Conservation (phyloP, 768 basidiomycete genomes). For the Tulasnella sp. region DNA sequence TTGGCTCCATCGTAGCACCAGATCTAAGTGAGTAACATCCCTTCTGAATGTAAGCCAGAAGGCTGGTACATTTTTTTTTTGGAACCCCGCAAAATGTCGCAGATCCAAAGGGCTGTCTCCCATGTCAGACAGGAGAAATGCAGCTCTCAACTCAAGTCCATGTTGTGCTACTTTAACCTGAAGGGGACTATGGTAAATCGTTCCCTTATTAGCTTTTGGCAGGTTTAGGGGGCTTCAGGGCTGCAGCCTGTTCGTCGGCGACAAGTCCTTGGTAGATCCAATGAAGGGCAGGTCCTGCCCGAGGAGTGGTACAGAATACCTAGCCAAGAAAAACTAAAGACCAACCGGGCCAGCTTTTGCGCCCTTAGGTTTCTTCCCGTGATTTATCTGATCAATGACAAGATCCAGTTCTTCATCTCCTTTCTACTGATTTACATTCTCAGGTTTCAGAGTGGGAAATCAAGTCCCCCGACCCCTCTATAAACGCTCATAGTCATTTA, state of each 20-base stretch:
- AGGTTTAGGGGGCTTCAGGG: background rate
- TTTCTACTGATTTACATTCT: background rate
- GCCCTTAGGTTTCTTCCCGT: background rate
- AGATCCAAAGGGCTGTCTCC: too few relatives aligned
- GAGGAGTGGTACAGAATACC: background rate
- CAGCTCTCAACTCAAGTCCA: constrained; percentile 52
- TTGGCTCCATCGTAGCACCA: too few relatives aligned
- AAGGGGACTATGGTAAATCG: constrained; percentile 66
- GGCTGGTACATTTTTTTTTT: too few relatives aligned
- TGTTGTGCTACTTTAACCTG: constrained; percentile 60
- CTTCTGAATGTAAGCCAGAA: too few relatives aligned
- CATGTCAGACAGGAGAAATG: too few relatives aligned
- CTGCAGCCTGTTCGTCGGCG: too few relatives aligned
- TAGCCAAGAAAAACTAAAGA: background rate
- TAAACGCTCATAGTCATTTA: too few relatives aligned
- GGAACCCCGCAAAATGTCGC: too few relatives aligned
- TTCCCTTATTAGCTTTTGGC: constrained; percentile 18
- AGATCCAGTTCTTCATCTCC: background rate
- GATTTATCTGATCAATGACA: background rate
- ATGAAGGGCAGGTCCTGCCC: background rate
- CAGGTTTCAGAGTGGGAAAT: too few relatives aligned
- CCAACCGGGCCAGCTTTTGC: background rate
- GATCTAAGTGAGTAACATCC: too few relatives aligned
- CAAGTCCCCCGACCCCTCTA: too few relatives aligned
- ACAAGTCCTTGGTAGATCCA: background rate